phyloP scores from a whole-genome alignment of 805 yeast genomes.

The Candida vartiovaarae region DNA sequence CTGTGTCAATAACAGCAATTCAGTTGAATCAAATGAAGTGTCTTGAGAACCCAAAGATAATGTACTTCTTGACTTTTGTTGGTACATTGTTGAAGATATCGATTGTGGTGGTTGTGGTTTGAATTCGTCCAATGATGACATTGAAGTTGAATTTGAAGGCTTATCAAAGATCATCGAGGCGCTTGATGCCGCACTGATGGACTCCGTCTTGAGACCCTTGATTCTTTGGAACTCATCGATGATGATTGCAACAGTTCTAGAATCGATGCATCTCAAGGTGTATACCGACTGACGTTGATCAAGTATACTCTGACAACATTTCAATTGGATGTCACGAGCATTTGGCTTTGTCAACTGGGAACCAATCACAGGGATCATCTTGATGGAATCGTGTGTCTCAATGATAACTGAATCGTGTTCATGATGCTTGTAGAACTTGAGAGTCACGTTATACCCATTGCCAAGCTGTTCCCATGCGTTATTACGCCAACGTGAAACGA shows the following conservation, averaged over 20 bases:
- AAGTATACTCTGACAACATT: constrained; percentile 4
- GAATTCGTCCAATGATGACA: constrained; percentile 14
- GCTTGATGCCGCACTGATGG: constrained; percentile 5
- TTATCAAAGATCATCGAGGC: constrained; percentile 13
- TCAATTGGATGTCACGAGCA: constrained; percentile 12
- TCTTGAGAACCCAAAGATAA: background rate
- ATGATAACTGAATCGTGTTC: constrained; percentile 8
- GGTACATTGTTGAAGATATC: background rate
- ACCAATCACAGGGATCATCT: constrained; percentile 12
- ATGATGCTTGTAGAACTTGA: constrained; percentile 14
- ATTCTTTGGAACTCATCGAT: constrained; percentile 9
- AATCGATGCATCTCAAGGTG: constrained; percentile 17
- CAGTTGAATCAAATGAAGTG: background rate
- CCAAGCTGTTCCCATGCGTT: constrained; percentile 20
- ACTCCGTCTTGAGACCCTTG: constrained; percentile 2
- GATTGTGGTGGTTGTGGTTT: background rate
- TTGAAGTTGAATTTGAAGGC: constrained; percentile 21
- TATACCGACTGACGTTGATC: constrained; percentile 3
- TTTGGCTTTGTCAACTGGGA: constrained; percentile 9
- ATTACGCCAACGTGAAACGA: constrained; percentile 18
- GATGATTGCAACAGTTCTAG: constrained; percentile 7
- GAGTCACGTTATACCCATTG: constrained; percentile 7
- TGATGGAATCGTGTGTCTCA: constrained; percentile 6
- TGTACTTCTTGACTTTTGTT: background rate
- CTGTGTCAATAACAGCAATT: constrained; percentile 12